phyloP scores from a whole-genome alignment of 2,329 filamentous ascomycete species.

The Microdochium nivale region DNA sequence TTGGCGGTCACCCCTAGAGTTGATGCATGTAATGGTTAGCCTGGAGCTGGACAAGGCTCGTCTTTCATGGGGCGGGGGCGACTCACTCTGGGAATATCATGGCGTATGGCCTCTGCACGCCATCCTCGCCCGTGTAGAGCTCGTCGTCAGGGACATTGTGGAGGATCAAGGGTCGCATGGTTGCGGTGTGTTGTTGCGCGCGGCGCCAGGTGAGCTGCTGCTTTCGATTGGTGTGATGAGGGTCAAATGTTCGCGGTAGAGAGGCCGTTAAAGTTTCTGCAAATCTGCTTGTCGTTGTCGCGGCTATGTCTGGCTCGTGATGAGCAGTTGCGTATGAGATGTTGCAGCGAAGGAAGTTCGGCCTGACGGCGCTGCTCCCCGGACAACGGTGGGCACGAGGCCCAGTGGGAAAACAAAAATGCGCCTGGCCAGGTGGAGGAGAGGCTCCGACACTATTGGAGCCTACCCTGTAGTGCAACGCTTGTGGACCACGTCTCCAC shows the following conservation, averaged over 20 bases:
- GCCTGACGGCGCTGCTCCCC: neutral
- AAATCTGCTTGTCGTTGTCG: no score
- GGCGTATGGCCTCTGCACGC: conserved; percentile 55
- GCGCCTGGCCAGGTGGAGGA: neutral
- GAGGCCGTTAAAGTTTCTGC: no score
- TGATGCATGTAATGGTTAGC: conserved; percentile 9
- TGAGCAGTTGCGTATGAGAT: neutral
- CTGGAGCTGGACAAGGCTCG: neutral
- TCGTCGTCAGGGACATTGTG: conserved; percentile 64
- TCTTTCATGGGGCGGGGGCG: neutral
- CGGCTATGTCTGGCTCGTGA: no score
- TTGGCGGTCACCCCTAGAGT: conserved; percentile 42
- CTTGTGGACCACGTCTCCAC: neutral
- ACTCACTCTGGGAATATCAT: conserved; percentile 57
- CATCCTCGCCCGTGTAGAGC: conserved; percentile 57
- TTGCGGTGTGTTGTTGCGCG: conserved; percentile 3
- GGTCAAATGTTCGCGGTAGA: no score
- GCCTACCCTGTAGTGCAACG: neutral
- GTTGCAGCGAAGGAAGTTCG: neutral
- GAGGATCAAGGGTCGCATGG: conserved; percentile 57
- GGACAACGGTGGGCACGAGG: neutral
- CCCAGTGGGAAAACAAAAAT: neutral
- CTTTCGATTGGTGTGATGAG: no score
- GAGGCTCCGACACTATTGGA: neutral
- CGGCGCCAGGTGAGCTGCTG: no score